A percentile compares a stretch with the other conserved stretches of the same genome.
Evolutionary conservation across 495 filamentous ascomycete genomes (phyloP).

Genomic region (Thermothielavioides terrestris): DNA sequence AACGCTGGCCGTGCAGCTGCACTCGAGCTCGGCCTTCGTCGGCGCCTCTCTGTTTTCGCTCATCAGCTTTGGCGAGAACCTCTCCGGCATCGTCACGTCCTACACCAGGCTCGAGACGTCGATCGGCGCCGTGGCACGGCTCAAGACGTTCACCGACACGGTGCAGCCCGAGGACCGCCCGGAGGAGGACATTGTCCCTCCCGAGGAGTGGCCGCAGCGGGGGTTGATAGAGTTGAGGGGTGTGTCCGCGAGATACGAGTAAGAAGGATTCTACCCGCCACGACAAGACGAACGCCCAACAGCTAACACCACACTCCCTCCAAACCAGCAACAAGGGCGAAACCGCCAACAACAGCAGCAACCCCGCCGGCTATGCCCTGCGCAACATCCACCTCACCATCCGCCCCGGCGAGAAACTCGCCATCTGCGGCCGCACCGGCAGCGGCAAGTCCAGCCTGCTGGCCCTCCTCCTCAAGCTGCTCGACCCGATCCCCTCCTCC

Average conservation of each 20-base stretch:
- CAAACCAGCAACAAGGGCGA: too few relatives aligned
- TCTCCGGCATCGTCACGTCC: conserved; percentile 28
- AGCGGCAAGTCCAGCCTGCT: conserved; percentile 7
- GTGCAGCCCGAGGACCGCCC: conserved; percentile 39
- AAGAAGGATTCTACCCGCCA: too few relatives aligned
- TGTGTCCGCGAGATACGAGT: conserved; percentile 26
- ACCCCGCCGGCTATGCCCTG: too few relatives aligned
- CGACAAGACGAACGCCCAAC: too few relatives aligned
- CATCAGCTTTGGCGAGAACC: conserved; percentile 12
- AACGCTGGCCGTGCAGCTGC: conserved; percentile 35
- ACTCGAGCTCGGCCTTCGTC: too few relatives aligned
- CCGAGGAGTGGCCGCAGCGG: conserved; percentile 26
- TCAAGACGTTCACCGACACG: conserved; percentile 46
- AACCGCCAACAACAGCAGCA: too few relatives aligned
- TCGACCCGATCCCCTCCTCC: background rate
- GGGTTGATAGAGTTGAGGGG: conserved; percentile 44
- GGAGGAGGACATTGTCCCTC: too few relatives aligned
- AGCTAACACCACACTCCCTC: too few relatives aligned
- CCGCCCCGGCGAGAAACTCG: conserved; percentile 10
- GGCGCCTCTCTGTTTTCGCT: too few relatives aligned
- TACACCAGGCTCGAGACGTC: conserved; percentile 38
- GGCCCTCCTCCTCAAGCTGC: background rate
- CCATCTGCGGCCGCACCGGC: conserved; percentile 12
- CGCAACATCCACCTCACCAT: conserved; percentile 19
- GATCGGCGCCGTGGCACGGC: conserved; percentile 41